These are phyloP conservation scores for Plenodomus lindquistii DNA, from an alignment of 2,329 filamentous ascomycete species.

Conservation along the genomic window DNA sequence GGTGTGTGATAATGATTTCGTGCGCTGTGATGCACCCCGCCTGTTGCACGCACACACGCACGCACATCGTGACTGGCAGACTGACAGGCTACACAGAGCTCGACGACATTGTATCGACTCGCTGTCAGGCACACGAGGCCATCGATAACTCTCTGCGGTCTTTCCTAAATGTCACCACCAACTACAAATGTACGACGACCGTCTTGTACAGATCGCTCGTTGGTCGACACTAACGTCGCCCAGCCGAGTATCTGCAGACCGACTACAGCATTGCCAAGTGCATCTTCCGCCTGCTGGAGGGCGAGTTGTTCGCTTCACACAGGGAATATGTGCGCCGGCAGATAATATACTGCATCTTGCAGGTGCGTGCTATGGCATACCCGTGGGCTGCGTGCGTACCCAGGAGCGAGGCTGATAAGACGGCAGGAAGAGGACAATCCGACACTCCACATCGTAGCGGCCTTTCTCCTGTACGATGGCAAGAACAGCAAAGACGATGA, in stretches of 20 bases:
- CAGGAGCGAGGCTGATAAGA: constrained; percentile 16
- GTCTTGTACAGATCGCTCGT: neutral
- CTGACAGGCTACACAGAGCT: constrained; percentile 58
- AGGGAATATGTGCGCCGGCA: constrained; percentile 88
- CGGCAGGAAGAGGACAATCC: constrained; percentile 80
- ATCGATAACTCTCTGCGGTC: constrained; percentile 86
- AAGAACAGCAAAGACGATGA: constrained; percentile 73
- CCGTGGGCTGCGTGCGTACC: neutral
- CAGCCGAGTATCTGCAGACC: constrained; percentile 71
- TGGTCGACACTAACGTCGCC: constrained; percentile 25
- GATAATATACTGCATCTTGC: constrained; percentile 85
- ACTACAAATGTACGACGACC: constrained; percentile 62
- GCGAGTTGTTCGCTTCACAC: constrained; percentile 73
- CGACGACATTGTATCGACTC: constrained; percentile 64
- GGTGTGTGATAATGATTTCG: constrained; percentile 59
- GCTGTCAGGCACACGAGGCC: constrained; percentile 63
- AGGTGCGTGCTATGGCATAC: constrained; percentile 49
- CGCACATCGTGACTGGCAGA: neutral
- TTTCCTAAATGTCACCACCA: constrained; percentile 79
- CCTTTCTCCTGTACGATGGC: constrained; percentile 86
- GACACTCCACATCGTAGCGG: constrained; percentile 79
- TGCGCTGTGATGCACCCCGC: no score
- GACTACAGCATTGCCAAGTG: constrained; percentile 82
- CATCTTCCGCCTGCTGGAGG: constrained; percentile 76
- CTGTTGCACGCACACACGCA: constrained; percentile 8